Evolutionary conservation across 148 eudicot species (phyloP), one percentile per base, ranked within the genome.

Genomic region (Fallopia convolvulus): DNA sequence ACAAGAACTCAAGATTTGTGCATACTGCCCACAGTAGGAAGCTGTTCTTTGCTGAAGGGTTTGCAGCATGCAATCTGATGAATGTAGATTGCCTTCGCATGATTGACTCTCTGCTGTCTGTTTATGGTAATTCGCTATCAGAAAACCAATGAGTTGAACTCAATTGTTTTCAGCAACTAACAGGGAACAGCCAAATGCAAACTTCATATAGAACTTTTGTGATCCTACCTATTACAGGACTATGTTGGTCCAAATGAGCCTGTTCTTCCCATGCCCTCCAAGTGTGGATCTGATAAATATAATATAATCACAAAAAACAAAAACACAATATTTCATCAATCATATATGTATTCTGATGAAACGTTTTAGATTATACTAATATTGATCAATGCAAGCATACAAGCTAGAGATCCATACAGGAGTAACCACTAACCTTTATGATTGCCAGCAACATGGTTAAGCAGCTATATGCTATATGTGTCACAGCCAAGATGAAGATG

Each of bases 401-500:
- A 33, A 8, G 52, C 39, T 74, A 8, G 65, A 8, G 65, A 36
- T 36, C 39, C 39, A 36, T 36, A 36, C 39, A 36, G 3, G 15
- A 10, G 14, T 47, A 17, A 39, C 33, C 18, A 36, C 68, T 66
- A 76, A 95, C 99, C 99, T 95, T 93, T 63, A 95, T 91, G 68
- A 91, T 88, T 53, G 99, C 99, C 74, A 96, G 90, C 89, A 96
- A 85, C 99, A 96, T 96, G 74, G 99, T 91, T 75, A 96, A 87
- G 86, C 98, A 96, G 86, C 99, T 96, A 80, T 96, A 96, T 76
- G 99, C 84, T 80, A 96, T 84, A 86, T 96, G 99, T 72, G 99
- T 96, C 82, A 93, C 83, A 11, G 99, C 99, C 97, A 96, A 91
- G 84, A 96, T 89, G 89, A 96, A 96, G 83, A 96, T 96, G 87